Conservation (phyloP, 257 asterid genomes). For the Datura wrightii region DNA sequence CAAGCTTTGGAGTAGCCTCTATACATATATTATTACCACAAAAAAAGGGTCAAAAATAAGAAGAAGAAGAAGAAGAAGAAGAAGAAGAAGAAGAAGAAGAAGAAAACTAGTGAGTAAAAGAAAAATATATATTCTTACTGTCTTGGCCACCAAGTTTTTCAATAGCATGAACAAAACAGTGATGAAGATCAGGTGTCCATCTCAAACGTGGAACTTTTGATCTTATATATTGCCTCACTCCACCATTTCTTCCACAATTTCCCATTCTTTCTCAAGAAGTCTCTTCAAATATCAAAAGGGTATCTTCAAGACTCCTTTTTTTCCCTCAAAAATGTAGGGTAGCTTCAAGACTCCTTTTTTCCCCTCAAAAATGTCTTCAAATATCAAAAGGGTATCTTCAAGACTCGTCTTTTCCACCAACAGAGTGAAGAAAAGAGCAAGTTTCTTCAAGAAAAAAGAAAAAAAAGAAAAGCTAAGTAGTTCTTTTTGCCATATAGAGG, state of each 20-base stretch:
- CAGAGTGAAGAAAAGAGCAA: not conserved
- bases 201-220: slow-evolving; percentile 76
- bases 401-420: not conserved
- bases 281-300: slow-evolving; percentile 26
- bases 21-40: not conserved
- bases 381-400: slow-evolving; percentile 27
- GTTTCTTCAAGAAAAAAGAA: not conserved
- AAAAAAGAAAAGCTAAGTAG: not conserved
- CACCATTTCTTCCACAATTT: slow-evolving; percentile 61
- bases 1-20: slow-evolving; percentile 92
- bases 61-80: not conserved
- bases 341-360: not conserved
- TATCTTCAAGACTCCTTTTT: slow-evolving; percentile 4
- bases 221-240: slow-evolving; percentile 78
- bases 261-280: slow-evolving; percentile 40
- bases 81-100: not conserved
- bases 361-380: not conserved
- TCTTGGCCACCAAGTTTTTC: slow-evolving; percentile 76
- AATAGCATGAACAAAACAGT: slow-evolving; percentile 72
- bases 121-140: slow-evolving; percentile 39
- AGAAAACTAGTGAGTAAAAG: not conserved
- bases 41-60: not conserved
- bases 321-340: slow-evolving; percentile 3
- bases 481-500: not conserved
- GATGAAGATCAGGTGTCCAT: slow-evolving; percentile 96